These are phyloP conservation scores for Metschnikowia chrysomelidarum DNA, from an alignment of 805 yeast species.

Conservation along the genomic window DNA sequence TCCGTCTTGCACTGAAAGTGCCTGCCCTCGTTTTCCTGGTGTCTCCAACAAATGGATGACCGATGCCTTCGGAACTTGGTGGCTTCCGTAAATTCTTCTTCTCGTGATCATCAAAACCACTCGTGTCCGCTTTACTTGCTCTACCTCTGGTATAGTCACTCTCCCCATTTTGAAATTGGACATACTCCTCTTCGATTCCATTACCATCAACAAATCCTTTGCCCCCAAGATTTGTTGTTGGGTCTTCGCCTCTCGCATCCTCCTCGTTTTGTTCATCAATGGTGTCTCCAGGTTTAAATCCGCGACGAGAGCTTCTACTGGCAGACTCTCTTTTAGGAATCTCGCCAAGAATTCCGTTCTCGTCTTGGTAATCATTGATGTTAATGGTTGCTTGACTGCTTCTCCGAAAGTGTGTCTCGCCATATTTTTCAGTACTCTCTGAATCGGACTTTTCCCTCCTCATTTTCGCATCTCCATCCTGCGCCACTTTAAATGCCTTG, in stretches of 20 bases:
- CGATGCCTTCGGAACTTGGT: constrained; percentile 2
- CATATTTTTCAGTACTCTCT: constrained; percentile 18
- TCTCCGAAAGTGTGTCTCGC: constrained; percentile 11
- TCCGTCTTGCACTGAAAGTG: constrained; percentile 36
- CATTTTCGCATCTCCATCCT: constrained; percentile 33
- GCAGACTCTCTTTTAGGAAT: constrained; percentile 4
- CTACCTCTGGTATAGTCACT: neutral
- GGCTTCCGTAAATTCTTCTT: neutral
- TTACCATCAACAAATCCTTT: constrained; percentile 1
- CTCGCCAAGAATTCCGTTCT: constrained; percentile 26
- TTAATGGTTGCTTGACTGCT: constrained; percentile 27
- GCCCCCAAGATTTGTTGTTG: constrained; percentile 1
- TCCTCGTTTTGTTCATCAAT: constrained; percentile 17
- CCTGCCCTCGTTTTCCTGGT: constrained; percentile 33
- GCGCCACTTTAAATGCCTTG: constrained; percentile 51
- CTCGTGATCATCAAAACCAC: constrained; percentile 16
- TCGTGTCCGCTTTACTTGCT: neutral
- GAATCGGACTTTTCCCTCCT: constrained; percentile 22
- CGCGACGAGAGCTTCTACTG: constrained; percentile 4
- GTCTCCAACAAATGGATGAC: neutral
- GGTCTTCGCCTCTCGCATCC: constrained; percentile 2
- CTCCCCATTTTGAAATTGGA: neutral
- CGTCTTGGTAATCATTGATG: constrained; percentile 26
- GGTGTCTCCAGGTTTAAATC: constrained; percentile 5
- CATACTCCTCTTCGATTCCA: constrained; percentile 2